Evolutionary conservation across 768 basidiomycete genomes (phyloP).

Genomic region (Russula abietina): DNA sequence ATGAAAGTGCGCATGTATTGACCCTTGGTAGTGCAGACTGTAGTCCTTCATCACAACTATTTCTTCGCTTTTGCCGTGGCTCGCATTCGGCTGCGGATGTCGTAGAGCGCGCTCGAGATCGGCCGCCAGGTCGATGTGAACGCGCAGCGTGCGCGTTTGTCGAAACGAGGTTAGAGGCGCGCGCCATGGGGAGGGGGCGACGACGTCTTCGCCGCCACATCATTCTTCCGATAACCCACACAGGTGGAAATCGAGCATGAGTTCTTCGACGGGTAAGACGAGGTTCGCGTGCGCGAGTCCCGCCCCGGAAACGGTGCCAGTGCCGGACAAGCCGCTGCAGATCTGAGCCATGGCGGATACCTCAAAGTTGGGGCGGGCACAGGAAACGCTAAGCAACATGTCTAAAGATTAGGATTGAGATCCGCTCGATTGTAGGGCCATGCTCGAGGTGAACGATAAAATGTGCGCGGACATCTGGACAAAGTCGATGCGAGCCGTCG

Average conservation of each 20-base stretch:
- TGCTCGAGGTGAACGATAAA: background rate
- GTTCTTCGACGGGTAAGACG: background rate
- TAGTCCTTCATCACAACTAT: no score
- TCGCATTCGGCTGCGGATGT: background rate
- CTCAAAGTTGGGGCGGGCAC: constrained; percentile 11
- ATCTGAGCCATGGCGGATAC: constrained; percentile 10
- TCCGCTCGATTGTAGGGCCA: background rate
- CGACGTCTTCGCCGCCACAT: background rate
- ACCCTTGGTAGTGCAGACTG: no score
- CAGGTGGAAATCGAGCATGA: constrained; percentile 13
- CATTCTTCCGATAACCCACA: background rate
- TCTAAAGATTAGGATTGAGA: background rate
- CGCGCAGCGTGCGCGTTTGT: background rate
- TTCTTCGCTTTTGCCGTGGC: no score
- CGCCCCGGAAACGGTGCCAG: background rate
- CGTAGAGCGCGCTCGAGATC: constrained; percentile 7
- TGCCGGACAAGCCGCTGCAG: background rate
- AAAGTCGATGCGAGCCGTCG: constrained; percentile 7
- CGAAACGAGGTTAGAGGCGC: background rate
- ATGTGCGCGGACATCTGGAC: background rate
- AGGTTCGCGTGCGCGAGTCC: background rate
- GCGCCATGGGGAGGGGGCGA: constrained; percentile 9
- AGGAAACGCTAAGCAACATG: constrained; percentile 2
- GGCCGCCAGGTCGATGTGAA: constrained; percentile 3
- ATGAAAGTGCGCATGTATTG: no score